Conservation (phyloP, 2,329 filamentous ascomycete genomes). For the Corinectria fuckeliana region DNA sequence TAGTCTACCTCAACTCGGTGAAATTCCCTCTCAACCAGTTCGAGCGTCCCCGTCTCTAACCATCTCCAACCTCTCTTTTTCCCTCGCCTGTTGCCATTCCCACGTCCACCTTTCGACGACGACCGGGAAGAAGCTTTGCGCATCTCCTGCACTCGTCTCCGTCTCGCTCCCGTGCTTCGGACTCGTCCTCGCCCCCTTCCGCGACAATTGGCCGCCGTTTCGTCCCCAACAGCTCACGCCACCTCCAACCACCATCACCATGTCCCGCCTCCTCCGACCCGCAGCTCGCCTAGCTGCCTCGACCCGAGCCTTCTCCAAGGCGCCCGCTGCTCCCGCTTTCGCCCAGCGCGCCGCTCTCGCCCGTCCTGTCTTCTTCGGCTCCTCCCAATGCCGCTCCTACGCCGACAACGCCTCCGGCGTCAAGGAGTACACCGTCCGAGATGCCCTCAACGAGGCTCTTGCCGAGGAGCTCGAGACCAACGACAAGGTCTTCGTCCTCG, state of each 20-base stretch:
- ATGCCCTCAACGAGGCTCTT: slow-evolving; percentile 96
- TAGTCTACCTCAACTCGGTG: slow-evolving; percentile 34
- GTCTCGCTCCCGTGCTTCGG: slow-evolving; percentile 18
- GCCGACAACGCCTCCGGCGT: slow-evolving; percentile 62
- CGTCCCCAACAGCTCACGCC: slow-evolving; percentile 14
- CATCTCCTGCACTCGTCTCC: slow-evolving; percentile 29
- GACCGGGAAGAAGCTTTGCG: slow-evolving; percentile 32
- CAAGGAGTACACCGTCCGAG: slow-evolving; percentile 96
- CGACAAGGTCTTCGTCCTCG: slow-evolving; percentile 92
- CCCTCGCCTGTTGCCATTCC: slow-evolving; percentile 32
- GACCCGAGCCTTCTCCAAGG: slow-evolving; percentile 45
- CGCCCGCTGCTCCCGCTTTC: slow-evolving; percentile 45
- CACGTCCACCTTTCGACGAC: slow-evolving; percentile 35
- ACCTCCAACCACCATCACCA: slow-evolving; percentile 39
- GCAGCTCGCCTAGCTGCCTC: slow-evolving; percentile 56
- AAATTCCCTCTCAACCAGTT: slow-evolving; percentile 43
- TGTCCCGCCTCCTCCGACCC: slow-evolving; percentile 61
- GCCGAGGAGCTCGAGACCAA: slow-evolving; percentile 96
- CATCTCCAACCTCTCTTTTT: slow-evolving; percentile 36
- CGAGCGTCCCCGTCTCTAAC: slow-evolving; percentile 29
- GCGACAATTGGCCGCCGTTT: slow-evolving; percentile 31
- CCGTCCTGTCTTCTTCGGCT: slow-evolving; percentile 47
- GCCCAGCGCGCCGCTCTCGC: slow-evolving; percentile 49
- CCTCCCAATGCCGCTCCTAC: slow-evolving; percentile 59
- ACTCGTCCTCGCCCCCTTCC: slow-evolving; percentile 24